Percentiles rank a stretch among this genome's conserved stretches.
phyloP scores from a whole-genome alignment of 441 rosid genomes.

The Croton laevigatus region DNA sequence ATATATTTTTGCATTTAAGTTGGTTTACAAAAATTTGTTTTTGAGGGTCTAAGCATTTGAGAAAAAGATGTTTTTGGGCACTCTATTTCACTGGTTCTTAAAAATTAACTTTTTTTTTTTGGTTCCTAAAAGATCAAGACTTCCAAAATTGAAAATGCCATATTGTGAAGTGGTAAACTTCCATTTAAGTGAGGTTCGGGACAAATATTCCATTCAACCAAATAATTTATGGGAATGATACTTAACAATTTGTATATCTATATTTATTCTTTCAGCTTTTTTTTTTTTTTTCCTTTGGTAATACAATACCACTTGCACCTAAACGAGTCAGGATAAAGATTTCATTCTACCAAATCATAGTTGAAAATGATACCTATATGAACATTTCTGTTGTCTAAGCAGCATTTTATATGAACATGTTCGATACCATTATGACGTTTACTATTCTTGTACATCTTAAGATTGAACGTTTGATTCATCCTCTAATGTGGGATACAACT shows the following conservation, averaged over 20 bases:
- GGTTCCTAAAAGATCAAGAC: not conserved
- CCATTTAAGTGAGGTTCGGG: not conserved
- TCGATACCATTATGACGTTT: not conserved
- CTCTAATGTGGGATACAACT: conserved; percentile 2
- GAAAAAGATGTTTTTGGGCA: not conserved
- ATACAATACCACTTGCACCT: too few relatives aligned
- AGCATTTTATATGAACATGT: not conserved
- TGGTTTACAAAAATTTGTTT: not conserved
- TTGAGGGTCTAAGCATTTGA: not conserved
- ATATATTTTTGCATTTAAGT: not conserved
- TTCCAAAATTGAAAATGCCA: not conserved
- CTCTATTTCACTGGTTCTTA: too few relatives aligned
- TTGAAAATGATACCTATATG: not conserved
- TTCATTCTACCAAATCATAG: not conserved
- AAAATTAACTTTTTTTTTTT: too few relatives aligned
- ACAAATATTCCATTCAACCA: too few relatives aligned
- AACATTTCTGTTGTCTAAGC: not conserved
- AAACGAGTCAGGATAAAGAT: not conserved
- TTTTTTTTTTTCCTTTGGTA: too few relatives aligned
- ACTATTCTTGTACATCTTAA: not conserved
- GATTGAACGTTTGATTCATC: not conserved
- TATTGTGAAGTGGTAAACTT: not conserved
- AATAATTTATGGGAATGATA: too few relatives aligned
- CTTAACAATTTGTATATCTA: too few relatives aligned
- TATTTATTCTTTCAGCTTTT: too few relatives aligned